Evolutionary conservation across 2,329 filamentous ascomycete species (phyloP).

Genomic region (Ceratocystis smalleyi): DNA sequence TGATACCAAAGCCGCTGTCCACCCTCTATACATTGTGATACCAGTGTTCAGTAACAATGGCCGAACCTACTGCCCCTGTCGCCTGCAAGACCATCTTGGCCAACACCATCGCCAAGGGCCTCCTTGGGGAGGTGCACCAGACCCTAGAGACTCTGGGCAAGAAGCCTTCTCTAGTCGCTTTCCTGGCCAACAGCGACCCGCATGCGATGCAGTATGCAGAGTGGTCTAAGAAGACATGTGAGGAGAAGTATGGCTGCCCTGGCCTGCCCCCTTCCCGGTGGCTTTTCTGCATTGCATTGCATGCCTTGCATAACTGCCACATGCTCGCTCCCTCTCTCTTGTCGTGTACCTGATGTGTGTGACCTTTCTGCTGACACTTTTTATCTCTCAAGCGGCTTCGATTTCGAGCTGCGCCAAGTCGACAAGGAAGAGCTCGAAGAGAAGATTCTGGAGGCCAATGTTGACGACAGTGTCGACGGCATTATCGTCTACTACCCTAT

Average conservation of each 20-base stretch:
- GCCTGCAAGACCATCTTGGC: conserved; percentile 88
- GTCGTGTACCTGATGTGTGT: background rate
- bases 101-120: conserved; percentile 66
- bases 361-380: background rate
- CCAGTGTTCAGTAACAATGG: conserved; percentile 3
- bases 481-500: conserved; percentile 99
- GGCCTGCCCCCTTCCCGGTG: background rate
- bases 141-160: conserved; percentile 57
- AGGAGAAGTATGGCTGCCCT: conserved; percentile 61
- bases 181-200: conserved; percentile 82
- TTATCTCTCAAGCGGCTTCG: conserved; percentile 52
- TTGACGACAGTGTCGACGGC: conserved; percentile 59
- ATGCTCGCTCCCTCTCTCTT: background rate
- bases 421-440: conserved; percentile 84
- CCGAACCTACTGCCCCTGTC: conserved; percentile 9
- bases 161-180: conserved; percentile 70
- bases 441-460: conserved; percentile 69
- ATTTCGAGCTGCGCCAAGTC: conserved; percentile 70
- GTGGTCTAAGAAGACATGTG: conserved; percentile 92
- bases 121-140: conserved; percentile 63
- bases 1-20: background rate
- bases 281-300: conserved; percentile 4
- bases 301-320: background rate
- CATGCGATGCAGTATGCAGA: conserved; percentile 87
- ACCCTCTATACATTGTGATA: background rate